Conservation (phyloP, 202 grass and related monocot genomes). For the Musa balbisiana region DNA sequence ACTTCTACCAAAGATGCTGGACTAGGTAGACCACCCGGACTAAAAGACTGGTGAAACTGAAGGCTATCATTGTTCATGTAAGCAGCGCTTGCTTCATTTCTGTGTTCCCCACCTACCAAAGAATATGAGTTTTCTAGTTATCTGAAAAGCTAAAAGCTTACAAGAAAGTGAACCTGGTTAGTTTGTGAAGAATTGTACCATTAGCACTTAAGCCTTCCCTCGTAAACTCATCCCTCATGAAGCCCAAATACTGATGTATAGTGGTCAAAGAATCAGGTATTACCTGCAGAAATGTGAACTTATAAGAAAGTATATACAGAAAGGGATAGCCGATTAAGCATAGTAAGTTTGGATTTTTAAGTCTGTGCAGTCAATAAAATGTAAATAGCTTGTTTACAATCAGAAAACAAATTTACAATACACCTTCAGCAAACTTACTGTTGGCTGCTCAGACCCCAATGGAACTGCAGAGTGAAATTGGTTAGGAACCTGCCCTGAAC, state of each 20-base stretch:
- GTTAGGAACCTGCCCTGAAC: conserved; percentile 38
- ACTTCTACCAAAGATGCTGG: conserved; percentile 58
- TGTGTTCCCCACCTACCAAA: conserved; percentile 32
- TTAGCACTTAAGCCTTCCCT: conserved; percentile 56
- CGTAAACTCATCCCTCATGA: conserved; percentile 75
- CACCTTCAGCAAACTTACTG: conserved; percentile 43
- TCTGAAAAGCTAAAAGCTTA: conserved; percentile 2
- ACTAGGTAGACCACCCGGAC: conserved; percentile 49
- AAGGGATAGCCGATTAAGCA: not conserved
- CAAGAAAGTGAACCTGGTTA: not conserved
- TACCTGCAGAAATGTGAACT: conserved; percentile 39
- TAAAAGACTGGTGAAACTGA: conserved; percentile 33
- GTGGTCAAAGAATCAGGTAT: conserved; percentile 92
- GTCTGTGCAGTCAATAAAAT: not conserved
- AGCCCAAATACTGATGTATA: conserved; percentile 72
- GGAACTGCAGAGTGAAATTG: conserved; percentile 41
- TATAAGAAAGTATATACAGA: not conserved
- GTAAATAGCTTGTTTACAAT: not conserved
- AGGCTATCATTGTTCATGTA: conserved; percentile 25
- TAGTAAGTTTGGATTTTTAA: not conserved
- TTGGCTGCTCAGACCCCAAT: conserved; percentile 50
- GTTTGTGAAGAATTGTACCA: conserved; percentile 37
- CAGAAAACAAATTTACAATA: not conserved
- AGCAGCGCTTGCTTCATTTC: conserved; percentile 29
- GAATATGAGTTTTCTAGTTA: conserved; percentile 17